Evolutionary conservation across 2,329 filamentous ascomycete genomes (phyloP).

Genomic region (Tolypocladium tundrense): DNA sequence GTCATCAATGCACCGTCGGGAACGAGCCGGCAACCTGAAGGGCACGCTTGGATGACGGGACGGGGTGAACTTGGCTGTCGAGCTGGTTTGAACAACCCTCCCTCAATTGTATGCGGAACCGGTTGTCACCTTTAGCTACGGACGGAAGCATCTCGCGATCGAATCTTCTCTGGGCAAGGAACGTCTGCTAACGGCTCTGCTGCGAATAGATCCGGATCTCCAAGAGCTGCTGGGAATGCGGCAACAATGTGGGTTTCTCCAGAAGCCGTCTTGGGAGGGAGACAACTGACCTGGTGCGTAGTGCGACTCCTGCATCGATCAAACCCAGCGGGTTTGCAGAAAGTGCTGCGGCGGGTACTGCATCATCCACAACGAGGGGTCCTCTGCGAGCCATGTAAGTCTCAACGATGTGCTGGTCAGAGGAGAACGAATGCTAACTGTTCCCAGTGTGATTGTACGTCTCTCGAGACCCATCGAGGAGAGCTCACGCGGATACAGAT

Average conservation of each 20-base stretch:
- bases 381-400: constrained; percentile 50
- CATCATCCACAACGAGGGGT: constrained; percentile 72
- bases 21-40: constrained; percentile 1
- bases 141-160: not conserved
- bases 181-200: not conserved
- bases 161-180: not conserved
- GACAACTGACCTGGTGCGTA: constrained; percentile 18
- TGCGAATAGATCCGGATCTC: constrained; percentile 43
- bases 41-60: not conserved
- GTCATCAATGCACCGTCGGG: constrained; percentile 35
- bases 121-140: not conserved
- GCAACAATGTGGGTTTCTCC: constrained; percentile 48
- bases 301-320: constrained; percentile 66
- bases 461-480: not conserved
- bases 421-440: constrained; percentile 17
- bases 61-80: constrained; percentile 3
- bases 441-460: constrained; percentile 36
- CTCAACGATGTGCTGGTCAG: not conserved
- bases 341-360: constrained; percentile 75
- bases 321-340: constrained; percentile 61
- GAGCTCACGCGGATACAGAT: not conserved
- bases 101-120: constrained; percentile 8
- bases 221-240: constrained; percentile 77
- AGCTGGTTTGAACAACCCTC: not conserved
- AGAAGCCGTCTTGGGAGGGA: not conserved